Evolutionary conservation across 495 filamentous ascomycete genomes (phyloP), one percentile per base, ranked within the genome.

Genomic region (Penicillium antarcticum): DNA sequence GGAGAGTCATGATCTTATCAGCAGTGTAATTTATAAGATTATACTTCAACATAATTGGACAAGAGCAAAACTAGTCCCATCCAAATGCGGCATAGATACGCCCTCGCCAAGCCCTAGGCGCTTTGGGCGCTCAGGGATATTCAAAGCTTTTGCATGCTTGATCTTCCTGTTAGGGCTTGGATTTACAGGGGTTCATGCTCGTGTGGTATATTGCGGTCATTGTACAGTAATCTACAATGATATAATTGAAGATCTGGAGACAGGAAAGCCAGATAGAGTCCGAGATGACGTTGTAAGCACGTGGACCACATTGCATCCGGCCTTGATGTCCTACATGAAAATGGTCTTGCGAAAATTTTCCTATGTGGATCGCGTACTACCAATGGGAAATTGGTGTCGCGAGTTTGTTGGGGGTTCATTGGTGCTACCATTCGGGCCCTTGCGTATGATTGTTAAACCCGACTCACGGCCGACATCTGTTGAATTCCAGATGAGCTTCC

Each of bases 41-140:
- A 8, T 36, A 0, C 10, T 17, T 2, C 1, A 23, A 12, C 45
- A 4, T 53, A 39, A 57, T 53, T 53, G 42, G 55, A 11, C 14
- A n/a, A 4, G 5, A 23, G 4, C 32, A 32, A 43, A 24, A 29
- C 12, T 21, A 23, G 18, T 19, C 3, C 37, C 18, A 7, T 17
- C 55, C 33, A 51, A 53, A 58, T 41, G 55, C 55, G 55, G 55
- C 36, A 58, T 43, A 9, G 38, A 51, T 55, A 19, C 26, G 51
- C 31, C 33, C 24, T 26, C 26, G 51, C 42, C 31, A 45, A 39
- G 54, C 52, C 12, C 35, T 11, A n/a, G 19, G n/a, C 12, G 40
- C 42, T 14, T 10, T 10, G 26, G 24, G 42, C 19, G 23, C 8
- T 29, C 6, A 6, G 7, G 26, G 26, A 9, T 29, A 29, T 29